These are phyloP conservation scores for Aspergillus sp. DNA, from an alignment of 2,329 filamentous ascomycete species.

Conservation along the genomic window DNA sequence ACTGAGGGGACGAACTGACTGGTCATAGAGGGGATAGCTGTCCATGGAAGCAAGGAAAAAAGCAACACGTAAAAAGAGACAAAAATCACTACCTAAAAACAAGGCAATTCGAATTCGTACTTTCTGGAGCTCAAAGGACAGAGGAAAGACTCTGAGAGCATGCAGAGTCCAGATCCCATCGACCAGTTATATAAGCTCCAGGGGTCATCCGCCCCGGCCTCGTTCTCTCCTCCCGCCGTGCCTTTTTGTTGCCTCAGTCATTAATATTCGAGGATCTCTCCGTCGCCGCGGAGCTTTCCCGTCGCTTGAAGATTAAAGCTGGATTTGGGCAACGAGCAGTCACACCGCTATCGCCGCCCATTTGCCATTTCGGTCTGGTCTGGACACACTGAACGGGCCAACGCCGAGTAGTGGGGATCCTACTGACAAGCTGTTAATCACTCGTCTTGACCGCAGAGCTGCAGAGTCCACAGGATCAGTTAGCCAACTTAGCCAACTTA, in stretches of 20 bases:
- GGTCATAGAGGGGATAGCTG: neutral
- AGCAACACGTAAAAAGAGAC: neutral
- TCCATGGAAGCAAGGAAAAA: neutral
- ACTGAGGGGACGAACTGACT: neutral
- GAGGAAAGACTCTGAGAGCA: neutral
- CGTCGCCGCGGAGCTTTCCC: neutral
- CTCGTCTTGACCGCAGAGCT: constrained; percentile 5
- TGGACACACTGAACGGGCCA: constrained; percentile 12
- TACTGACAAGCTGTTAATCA: constrained; percentile 23
- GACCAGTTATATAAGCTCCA: constrained; percentile 4
- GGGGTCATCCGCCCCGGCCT: neutral
- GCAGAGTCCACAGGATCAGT: constrained; percentile 4
- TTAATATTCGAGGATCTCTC: neutral
- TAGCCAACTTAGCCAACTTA: constrained; percentile 9
- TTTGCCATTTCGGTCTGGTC: neutral
- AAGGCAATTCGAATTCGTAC: neutral
- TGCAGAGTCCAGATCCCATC: neutral
- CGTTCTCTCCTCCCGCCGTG: neutral
- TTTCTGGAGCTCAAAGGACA: neutral
- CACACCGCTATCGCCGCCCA: neutral
- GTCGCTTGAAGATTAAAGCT: neutral
- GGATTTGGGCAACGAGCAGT: neutral
- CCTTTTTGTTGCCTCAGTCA: neutral
- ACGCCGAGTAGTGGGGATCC: constrained; percentile 21
- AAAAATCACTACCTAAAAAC: neutral